Evolutionary conservation across 2,329 filamentous ascomycete genomes (phyloP), one percentile per base, ranked within the genome.

Genomic region (Botrytis fabae): DNA sequence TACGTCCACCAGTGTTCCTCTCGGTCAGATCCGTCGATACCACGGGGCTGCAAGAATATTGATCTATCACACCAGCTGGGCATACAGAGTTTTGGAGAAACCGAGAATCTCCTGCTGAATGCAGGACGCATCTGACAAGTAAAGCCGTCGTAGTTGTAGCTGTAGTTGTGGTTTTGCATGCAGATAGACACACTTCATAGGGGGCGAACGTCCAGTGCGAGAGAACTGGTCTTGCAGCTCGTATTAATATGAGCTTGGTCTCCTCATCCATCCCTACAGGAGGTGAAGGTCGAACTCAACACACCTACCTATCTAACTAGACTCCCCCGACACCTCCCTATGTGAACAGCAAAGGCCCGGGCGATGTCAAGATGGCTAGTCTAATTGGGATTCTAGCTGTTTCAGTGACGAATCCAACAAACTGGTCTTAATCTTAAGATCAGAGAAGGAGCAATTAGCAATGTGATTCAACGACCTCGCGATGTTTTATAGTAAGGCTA

Each of bases 1-100:
- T 63, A 32, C 59, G 48, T 12, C 48, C 48, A n/a, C 48, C 12
- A 16, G 38, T 38, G 38, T 38, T 38, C 18, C 28, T 28, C 20
- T 60, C 44, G 38, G 40, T 63, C 38, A 38, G 60, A n/a, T 62
- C 28, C 32, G 61, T 64, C 40, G n/a, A 64, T 46, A 25, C 40
- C 61, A 64, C 61, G 40, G 40, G 61, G 40, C 16, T 64, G 40
- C 61, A 46, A 42, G 40, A 63, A 63, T 64, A 22, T 64, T 66
- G 64, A 66, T 54, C 64, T 54, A 54, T 66, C 63, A 66, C 48
- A 32, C n/a, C n/a, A 57, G 51, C 14, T 2, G 32, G 63, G 44
- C 20, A 65, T 48, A 66, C 63, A 51, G 14, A 28, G 20, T n/a
- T 25, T 44, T 54, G 25, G 35, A 54, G 64, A 68, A 68, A 68